Evolutionary conservation across 176 grass and related monocot species (phyloP).

Genomic region (Cocos nucifera): DNA sequence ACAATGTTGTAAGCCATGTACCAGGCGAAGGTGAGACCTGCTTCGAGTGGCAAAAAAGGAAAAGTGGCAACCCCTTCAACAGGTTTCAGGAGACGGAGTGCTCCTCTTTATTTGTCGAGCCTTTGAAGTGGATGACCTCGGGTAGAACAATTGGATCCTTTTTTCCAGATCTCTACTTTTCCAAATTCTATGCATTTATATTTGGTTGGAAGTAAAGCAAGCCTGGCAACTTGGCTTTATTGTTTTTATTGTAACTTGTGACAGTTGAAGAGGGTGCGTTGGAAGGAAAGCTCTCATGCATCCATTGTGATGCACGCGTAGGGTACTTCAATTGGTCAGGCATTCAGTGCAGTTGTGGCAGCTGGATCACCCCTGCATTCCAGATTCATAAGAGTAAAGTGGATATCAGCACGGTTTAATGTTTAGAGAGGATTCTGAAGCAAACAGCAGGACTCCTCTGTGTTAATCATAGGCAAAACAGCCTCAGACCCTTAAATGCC

Average conservation of each 20-base stretch:
- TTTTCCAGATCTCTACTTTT: neutral
- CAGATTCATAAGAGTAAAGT: constrained; percentile 87
- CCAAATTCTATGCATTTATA: too few species aligned
- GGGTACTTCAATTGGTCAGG: constrained; percentile 95
- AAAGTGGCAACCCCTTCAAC: constrained; percentile 18
- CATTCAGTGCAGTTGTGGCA: constrained; percentile 84
- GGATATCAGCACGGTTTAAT: constrained; percentile 44
- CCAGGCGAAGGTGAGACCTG: constrained; percentile 61
- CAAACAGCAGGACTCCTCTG: too few species aligned
- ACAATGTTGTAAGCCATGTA: constrained; percentile 65
- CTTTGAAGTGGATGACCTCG: constrained; percentile 96
- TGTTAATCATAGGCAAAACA: too few species aligned
- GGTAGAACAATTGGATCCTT: constrained; percentile 21
- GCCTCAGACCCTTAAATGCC: too few species aligned
- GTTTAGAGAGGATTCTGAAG: too few species aligned
- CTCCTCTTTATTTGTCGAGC: constrained; percentile 79
- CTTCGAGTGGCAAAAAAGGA: constrained; percentile 66
- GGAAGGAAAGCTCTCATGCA: constrained; percentile 83
- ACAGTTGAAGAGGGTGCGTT: constrained; percentile 89
- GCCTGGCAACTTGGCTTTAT: too few species aligned
- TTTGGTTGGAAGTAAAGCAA: too few species aligned
- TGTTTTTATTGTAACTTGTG: neutral
- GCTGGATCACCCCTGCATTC: constrained; percentile 90
- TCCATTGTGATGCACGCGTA: constrained; percentile 60
- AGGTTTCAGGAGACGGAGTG: constrained; percentile 52